Evolutionary conservation across 495 filamentous ascomycete genomes (phyloP).

Genomic region (Talaromyces wortmannii): DNA sequence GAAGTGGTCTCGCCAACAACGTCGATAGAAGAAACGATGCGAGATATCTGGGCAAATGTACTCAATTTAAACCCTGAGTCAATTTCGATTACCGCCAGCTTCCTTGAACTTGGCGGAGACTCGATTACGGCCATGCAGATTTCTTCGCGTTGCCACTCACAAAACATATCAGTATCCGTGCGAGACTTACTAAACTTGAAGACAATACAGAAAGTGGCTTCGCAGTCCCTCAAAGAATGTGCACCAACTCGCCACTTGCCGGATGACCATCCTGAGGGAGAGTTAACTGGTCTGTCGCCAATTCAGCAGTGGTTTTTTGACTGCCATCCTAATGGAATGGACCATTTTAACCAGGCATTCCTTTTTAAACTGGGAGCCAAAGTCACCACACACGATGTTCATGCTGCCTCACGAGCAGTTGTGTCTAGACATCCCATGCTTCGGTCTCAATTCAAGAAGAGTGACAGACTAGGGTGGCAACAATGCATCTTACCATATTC

Average conservation of each 20-base stretch:
- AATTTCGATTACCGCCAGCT: constrained; percentile 39
- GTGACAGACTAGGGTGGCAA: no score
- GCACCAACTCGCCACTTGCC: not conserved
- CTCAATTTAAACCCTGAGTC: constrained; percentile 15
- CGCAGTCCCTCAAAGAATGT: not conserved
- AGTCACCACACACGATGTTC: no score
- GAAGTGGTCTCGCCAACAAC: not conserved
- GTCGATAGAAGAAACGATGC: constrained; percentile 17
- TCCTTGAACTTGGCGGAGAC: constrained; percentile 51
- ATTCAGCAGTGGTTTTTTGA: constrained; percentile 16
- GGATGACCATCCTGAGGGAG: not conserved
- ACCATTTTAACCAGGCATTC: constrained; percentile 54
- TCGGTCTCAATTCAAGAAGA: no score
- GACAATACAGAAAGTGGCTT: not conserved
- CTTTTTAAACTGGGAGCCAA: constrained; percentile 35
- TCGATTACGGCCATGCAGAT: constrained; percentile 50
- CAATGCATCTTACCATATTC: no score
- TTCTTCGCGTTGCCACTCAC: not conserved
- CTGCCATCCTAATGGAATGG: constrained; percentile 24
- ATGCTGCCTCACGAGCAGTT: no score
- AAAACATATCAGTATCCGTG: not conserved
- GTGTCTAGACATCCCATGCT: no score
- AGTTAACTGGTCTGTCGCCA: constrained; percentile 25
- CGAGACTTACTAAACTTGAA: not conserved
- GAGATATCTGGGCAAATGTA: constrained; percentile 24